Evolutionary conservation across 1,284 basidiomycete species (phyloP).

Genomic region (Taiwanofungus camphoratus): DNA sequence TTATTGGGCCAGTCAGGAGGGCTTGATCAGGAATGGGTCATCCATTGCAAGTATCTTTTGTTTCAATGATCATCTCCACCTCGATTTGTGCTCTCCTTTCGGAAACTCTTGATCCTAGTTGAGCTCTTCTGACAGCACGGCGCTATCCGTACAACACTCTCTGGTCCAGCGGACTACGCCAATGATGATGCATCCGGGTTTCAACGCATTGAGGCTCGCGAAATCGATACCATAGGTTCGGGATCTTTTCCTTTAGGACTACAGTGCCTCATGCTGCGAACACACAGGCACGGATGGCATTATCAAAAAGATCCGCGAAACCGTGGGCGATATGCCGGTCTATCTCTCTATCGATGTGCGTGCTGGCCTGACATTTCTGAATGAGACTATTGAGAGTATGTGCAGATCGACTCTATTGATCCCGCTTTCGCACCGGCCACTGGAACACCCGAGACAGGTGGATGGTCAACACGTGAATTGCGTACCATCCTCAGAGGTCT

Average conservation of each 20-base stretch:
- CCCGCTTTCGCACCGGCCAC: conserved; percentile 78
- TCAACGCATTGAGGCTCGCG: conserved; percentile 69
- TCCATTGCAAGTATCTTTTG: conserved; percentile 71
- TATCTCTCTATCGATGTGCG: conserved; percentile 70
- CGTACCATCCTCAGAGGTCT: conserved; percentile 70
- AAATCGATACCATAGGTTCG: conserved; percentile 68
- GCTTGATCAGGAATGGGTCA: conserved; percentile 66
- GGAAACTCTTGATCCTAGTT: conserved; percentile 64
- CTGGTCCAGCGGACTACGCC: conserved; percentile 62
- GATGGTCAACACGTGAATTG: conserved; percentile 74
- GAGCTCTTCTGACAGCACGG: conserved; percentile 58
- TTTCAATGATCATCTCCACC: conserved; percentile 19
- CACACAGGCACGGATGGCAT: conserved; percentile 55
- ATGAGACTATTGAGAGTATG: neutral
- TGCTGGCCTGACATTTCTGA: conserved; percentile 6
- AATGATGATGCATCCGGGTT: conserved; percentile 67
- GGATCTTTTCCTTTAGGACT: conserved; percentile 2
- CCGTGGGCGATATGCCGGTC: conserved; percentile 61
- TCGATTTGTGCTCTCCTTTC: conserved; percentile 12
- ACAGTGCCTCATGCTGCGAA: neutral
- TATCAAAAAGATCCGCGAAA: conserved; percentile 64
- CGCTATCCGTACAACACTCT: conserved; percentile 72
- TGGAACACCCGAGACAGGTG: conserved; percentile 66
- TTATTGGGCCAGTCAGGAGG: conserved; percentile 73
- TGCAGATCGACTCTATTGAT: conserved; percentile 69